Evolutionary conservation across 2,329 filamentous ascomycete genomes (phyloP), one percentile per base, ranked within the genome.

Genomic region (Xylariaceae sp.): DNA sequence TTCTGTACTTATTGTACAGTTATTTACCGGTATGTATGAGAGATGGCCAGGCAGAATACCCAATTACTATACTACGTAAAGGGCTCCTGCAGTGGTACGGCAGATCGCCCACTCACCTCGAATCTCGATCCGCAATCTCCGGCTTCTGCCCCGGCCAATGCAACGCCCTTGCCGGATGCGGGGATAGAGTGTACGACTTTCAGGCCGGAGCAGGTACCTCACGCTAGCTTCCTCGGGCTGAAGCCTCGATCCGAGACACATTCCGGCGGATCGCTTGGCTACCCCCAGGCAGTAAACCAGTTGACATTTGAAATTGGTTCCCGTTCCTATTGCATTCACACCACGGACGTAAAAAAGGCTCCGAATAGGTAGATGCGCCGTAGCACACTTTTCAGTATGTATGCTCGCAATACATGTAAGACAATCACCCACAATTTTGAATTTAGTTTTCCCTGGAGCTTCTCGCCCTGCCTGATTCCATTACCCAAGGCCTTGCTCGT

Each of bases 91-190:
- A 53, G 55, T 50, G 52, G 49, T 39, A 50, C 54, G 51, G 56
- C 53, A 55, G 49, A 57, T 53, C 54, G 51, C 41, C 55, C 55
- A 53, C 49, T 54, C 49, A 18, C 39, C 56, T 44, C 51, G 55
- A 57, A 18, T 34, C 56, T 44, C 51, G 55, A 57, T 59, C 51
- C 49, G 57, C 54, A 59, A 34, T 44, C 30, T 39, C 39, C 48
- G 42, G 30, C 19, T 43, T 26, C 10, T 29, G 21, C 16, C 21
- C 54, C 45, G 43, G 57, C 30, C 45, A 36, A 53, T 57, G 54
- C 54, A 53, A 46, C 57, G 53, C 45, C 48, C 49, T 49, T 43
- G 57, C 49, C 44, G 49, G 39, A 47, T 55, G 56, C 51, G 56
- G 57, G 54, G 54, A 51, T 45, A 48, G 26, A 41, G 40, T 42